Base-by-base conservation (phyloP, 2,329 filamentous ascomycete species). In the Cordyceps cicadae region DNA sequence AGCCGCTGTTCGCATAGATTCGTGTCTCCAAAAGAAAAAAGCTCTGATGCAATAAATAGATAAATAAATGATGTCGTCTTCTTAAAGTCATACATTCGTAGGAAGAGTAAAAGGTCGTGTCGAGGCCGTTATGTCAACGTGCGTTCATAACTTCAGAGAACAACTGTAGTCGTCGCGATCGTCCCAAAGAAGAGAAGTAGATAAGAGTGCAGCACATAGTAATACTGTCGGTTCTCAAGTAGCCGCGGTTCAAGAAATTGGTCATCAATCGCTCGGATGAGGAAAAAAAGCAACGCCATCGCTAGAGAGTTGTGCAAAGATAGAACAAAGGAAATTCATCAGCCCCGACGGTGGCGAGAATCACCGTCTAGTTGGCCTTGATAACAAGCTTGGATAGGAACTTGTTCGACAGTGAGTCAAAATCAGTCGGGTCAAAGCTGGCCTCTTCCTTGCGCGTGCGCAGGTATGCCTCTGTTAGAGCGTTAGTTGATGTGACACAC, bases 311-410 rank as follows among this genome's bases (percentile, higher is more conserved):
- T 65, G 64, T 51, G 24, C 26, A 64, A 66, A 66, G 63, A 65
- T 64, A 63, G 65, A 63, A 64, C 58, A 65, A 63, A 64, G 54
- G 54, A 64, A 62, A 63, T 64, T 61, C 26, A 29, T 53, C 14
- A 49, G 29, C 24, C 21, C 17, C 11, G 12, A 24, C 17, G 19
- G 37, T 37, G 21, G 41, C 12, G 39, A 15, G 26, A 11, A 14
- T n/a, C 17, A 15, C 62, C 67, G 64, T 65, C 73, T 81, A 96
- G 79, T 95, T 96, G 70, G 93, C 90, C 68, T 93, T 91, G 74
- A 97, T 96, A 73, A 97, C 92, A 70, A 97, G 85, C 77, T 95
- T 95, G 43, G 92, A 95, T 67, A 97, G 79, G 80, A 97, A 97
- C 80, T 97, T 97, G 81, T 96, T 97, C 58, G 92, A 96, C 71